phyloP scores from a whole-genome alignment of 2,329 filamentous ascomycete genomes.

The Hawksworthiomyces lignivorus region DNA sequence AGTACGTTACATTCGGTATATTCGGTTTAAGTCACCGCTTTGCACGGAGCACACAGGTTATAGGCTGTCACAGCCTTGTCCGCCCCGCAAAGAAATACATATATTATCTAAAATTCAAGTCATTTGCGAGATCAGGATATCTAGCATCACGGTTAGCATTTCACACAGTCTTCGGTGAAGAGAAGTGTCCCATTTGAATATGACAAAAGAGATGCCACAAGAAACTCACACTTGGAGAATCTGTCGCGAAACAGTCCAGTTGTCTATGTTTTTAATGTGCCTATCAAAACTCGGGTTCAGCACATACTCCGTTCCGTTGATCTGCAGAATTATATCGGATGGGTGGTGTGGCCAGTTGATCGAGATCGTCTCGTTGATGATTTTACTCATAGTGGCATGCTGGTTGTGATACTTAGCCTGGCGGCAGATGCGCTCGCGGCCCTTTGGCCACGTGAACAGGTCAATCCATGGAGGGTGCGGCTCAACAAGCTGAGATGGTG shows the following conservation, averaged over 20 bases:
- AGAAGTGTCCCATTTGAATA: too few species aligned
- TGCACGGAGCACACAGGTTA: too few species aligned
- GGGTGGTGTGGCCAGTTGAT: conserved; percentile 7
- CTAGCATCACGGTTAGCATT: too few species aligned
- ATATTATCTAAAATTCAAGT: neutral
- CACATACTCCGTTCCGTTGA: conserved; percentile 2
- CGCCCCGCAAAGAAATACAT: too few species aligned
- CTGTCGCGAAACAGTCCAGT: neutral
- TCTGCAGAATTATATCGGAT: conserved; percentile 1
- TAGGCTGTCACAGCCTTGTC: too few species aligned
- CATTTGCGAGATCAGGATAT: neutral
- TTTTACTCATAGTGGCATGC: neutral
- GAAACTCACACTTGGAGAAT: neutral
- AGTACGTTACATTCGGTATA: too few species aligned
- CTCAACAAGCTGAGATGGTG: conserved; percentile 12
- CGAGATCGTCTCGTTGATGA: conserved; percentile 3
- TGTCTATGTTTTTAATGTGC: conserved; percentile 1
- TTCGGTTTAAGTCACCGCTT: too few species aligned
- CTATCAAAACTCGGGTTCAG: conserved; percentile 1
- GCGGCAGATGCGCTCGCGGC: conserved; percentile 8
- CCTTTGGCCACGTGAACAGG: conserved; percentile 5
- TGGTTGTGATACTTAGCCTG: neutral
- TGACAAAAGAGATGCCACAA: too few species aligned
- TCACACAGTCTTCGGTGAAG: too few species aligned
- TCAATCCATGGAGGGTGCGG: conserved; percentile 10